Percentiles rank a stretch among this genome's conserved stretches.
phyloP scores from a whole-genome alignment of 345 rosid species.

The Theobroma cacao region DNA sequence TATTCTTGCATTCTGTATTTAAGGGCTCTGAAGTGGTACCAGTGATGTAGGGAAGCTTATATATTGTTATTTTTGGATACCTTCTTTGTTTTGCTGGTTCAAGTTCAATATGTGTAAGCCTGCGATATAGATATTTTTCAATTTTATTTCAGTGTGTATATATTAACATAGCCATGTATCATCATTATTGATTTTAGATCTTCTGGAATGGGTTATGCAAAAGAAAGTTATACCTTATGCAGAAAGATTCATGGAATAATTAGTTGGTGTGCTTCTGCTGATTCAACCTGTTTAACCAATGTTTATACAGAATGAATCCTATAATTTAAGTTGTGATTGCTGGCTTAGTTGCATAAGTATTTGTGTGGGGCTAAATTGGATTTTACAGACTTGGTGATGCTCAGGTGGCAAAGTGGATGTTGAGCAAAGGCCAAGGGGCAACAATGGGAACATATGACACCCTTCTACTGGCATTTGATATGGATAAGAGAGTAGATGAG shows the following conservation, averaged over 20 bases:
- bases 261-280: neutral
- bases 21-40: neutral
- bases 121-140: neutral
- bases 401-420: slow-evolving; percentile 94
- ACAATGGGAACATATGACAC: slow-evolving; percentile 85
- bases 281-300: neutral
- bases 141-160: neutral
- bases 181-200: neutral
- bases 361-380: neutral
- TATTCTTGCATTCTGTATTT: neutral
- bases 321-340: neutral
- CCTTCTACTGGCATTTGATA: slow-evolving; percentile 80
- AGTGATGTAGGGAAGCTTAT: neutral
- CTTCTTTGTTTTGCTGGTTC: neutral
- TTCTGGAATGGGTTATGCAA: neutral
- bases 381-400: slow-evolving; percentile 17
- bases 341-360: neutral
- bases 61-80: neutral
- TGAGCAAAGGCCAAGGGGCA: slow-evolving; percentile 92
- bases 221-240: neutral
- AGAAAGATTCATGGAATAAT: neutral
- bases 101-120: neutral
- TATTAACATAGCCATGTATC: neutral
- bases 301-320: neutral
- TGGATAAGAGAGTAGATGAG: slow-evolving; percentile 68